These are phyloP conservation scores for Suillus decipiens DNA, from an alignment of 768 basidiomycete genomes.

Conservation along the genomic window DNA sequence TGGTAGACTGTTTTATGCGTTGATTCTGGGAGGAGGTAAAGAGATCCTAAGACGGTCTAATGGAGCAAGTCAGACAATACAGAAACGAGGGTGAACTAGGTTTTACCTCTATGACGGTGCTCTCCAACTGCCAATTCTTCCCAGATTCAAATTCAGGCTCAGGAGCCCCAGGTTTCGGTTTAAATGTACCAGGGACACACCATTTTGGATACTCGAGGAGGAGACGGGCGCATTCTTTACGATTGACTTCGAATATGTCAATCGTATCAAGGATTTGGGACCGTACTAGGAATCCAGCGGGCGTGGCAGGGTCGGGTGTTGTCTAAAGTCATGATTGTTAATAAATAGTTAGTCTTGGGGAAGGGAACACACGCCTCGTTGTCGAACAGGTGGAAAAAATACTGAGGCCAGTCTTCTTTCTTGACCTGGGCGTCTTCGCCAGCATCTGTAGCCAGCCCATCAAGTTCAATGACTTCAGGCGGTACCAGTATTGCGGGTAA, in stretches of 20 bases:
- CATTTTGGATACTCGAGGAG: conserved; percentile 87
- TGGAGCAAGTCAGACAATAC: neutral
- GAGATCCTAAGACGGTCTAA: conserved; percentile 71
- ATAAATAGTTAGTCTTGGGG: neutral
- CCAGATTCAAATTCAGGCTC: conserved; percentile 51
- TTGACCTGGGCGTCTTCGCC: conserved; percentile 73
- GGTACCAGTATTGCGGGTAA: conserved; percentile 83
- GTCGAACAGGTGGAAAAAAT: conserved; percentile 67
- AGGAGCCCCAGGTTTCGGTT: conserved; percentile 67
- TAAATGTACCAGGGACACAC: conserved; percentile 83
- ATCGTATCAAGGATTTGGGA: conserved; percentile 74
- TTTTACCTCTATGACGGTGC: conserved; percentile 79
- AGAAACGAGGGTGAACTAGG: neutral
- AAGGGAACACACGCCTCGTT: conserved; percentile 41
- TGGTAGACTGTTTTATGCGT: conserved; percentile 83
- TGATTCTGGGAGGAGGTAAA: conserved; percentile 78
- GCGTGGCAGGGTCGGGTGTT: conserved; percentile 72
- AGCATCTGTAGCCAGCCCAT: conserved; percentile 64
- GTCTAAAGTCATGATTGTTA: conserved; percentile 45
- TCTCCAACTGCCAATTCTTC: conserved; percentile 88
- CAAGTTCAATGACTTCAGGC: conserved; percentile 84
- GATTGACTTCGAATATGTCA: conserved; percentile 92
- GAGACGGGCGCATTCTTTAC: conserved; percentile 90
- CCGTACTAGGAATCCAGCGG: conserved; percentile 79
- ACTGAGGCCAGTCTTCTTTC: conserved; percentile 83